phyloP scores from a whole-genome alignment of 306 rosid genomes.

The Leucaena leucocephala region DNA sequence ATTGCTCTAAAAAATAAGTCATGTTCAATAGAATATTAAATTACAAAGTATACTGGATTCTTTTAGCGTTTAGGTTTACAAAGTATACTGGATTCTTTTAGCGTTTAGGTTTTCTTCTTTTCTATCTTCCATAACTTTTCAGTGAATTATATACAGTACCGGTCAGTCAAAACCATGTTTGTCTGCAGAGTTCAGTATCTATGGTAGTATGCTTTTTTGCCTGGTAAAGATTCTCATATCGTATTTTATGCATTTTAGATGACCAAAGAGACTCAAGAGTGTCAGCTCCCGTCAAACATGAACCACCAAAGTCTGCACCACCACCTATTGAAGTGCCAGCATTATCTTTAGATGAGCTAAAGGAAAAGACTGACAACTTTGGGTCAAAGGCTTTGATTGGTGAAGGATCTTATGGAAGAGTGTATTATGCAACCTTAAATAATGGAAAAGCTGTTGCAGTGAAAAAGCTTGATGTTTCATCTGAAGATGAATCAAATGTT shows the following conservation, averaged over 20 bases:
- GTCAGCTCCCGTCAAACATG: constrained; percentile 68
- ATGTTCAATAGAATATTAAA: background rate
- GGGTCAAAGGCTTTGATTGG: constrained; percentile 98
- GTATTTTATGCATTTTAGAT: constrained; percentile 54
- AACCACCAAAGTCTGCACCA: constrained; percentile 76
- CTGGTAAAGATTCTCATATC: constrained; percentile 26
- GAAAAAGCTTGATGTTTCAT: constrained; percentile 92
- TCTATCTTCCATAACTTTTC: background rate
- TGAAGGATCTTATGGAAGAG: constrained; percentile 98
- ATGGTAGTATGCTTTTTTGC: constrained; percentile 19
- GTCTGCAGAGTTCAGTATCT: constrained; percentile 17
- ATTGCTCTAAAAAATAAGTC: background rate
- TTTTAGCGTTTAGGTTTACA: background rate
- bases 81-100: background rate
- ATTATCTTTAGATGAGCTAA: constrained; percentile 84
- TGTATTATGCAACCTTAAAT: constrained; percentile 81
- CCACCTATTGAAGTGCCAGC: constrained; percentile 91
- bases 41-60: background rate
- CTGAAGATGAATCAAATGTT: constrained; percentile 80
- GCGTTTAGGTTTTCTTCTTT: constrained; percentile 6
- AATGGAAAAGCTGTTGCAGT: constrained; percentile 82
- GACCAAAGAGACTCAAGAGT: constrained; percentile 58
- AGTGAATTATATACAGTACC: background rate
- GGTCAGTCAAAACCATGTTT: background rate
- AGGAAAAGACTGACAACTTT: constrained; percentile 94